These are phyloP conservation scores for Metschnikowia dekortorum DNA, from an alignment of 805 yeast genomes.

Conservation along the genomic window DNA sequence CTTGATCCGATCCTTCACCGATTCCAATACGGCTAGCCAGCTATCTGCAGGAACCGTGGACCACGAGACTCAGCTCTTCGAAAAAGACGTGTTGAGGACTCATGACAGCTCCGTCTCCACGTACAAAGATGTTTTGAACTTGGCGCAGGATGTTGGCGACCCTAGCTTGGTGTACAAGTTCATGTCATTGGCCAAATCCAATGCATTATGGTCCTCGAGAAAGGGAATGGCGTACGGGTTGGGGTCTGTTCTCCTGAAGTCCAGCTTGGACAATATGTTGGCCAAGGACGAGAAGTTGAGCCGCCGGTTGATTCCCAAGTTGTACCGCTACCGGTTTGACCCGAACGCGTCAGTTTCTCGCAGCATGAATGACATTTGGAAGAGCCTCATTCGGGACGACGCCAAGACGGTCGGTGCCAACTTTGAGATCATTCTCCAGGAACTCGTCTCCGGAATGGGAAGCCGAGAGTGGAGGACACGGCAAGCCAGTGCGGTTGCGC, in stretches of 20 bases:
- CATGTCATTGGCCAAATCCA: conserved; percentile 85
- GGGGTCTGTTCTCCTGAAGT: conserved; percentile 76
- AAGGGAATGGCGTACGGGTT: conserved; percentile 94
- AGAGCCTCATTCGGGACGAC: conserved; percentile 57
- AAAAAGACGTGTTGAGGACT: conserved; percentile 73
- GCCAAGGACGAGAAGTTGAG: conserved; percentile 51
- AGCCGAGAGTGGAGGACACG: conserved; percentile 90
- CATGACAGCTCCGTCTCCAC: conserved; percentile 86
- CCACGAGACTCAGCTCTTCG: conserved; percentile 79
- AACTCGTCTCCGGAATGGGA: conserved; percentile 64
- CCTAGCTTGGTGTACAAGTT: conserved; percentile 91
- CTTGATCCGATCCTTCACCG: conserved; percentile 73
- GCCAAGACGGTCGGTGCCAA: conserved; percentile 49
- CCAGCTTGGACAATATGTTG: conserved; percentile 63
- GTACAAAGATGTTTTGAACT: conserved; percentile 78
- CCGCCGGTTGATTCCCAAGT: conserved; percentile 66
- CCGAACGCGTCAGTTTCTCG: conserved; percentile 70
- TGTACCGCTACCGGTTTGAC: conserved; percentile 81
- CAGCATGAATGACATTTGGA: conserved; percentile 91
- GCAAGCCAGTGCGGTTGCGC: conserved; percentile 76
- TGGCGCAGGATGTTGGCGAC: conserved; percentile 94
- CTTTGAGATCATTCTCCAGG: conserved; percentile 57
- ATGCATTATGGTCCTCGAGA: conserved; percentile 87
- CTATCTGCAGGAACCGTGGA: conserved; percentile 64
- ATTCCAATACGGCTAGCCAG: conserved; percentile 45